Base-by-base conservation (phyloP, 1,284 basidiomycete species). In the Ganoderma sinense region DNA sequence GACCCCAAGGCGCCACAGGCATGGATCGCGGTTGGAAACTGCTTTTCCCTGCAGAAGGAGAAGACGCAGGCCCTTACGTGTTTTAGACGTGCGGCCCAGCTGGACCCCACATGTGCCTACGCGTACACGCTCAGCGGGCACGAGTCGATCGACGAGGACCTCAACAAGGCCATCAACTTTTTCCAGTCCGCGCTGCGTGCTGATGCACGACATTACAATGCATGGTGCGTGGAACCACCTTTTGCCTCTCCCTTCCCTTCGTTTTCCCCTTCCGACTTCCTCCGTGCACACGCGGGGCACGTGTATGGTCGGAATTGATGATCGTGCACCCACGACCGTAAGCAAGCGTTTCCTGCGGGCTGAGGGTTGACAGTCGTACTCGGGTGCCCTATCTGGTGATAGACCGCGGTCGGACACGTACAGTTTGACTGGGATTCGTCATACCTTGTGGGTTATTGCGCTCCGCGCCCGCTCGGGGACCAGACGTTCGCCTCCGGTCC, bases 21-120 rank as follows among this genome's bases (percentile, higher is more conserved):
- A 16, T 98, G 97, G 97, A 97, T 98, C 73, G 94, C 96, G 0
- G 90, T 95, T 20, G 97, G 97, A 63, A 98, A 98, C 83, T 85
- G 94, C 74, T 98, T 98, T 81, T 97, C 95, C 6, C 82, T 97
- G 73, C 91, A 96, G 79, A 95, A 95, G 80, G 96, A 98, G 77
- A 93, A 95, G 76, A 86, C 92, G 62, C 94, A 97, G 77, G 97
- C 97, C 14, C 83, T 97, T 82, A 91, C 94, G 77, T 97, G 96
- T 84, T 98, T 98, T 83, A 88, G 91, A 69, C 90, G 97, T 68
- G 97, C 97, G 58, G 88, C 91, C 26, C 91, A 95, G 80, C 82
- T 97, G 77, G 94, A 96, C 79, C 90, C 94, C 11, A 86, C 87
- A 11, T 96, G 93, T 82, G 94, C 95, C 69, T 97, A 98, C 80